Conservation (phyloP, 768 basidiomycete genomes). For the Rhodotorula sphaerocarpa region DNA sequence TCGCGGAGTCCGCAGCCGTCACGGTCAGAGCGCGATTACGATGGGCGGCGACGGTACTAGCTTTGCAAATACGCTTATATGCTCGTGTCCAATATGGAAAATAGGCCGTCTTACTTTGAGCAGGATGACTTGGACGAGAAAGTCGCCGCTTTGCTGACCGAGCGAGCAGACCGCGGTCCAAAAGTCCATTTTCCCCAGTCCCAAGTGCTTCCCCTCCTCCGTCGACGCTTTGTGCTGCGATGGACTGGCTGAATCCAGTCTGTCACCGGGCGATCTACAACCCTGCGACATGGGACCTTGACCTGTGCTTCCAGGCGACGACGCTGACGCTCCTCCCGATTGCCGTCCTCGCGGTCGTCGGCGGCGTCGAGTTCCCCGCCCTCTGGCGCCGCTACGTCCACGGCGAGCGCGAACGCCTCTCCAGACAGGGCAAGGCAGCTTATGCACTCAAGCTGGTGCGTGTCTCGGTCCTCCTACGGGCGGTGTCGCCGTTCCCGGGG, state of each 20-base stretch:
- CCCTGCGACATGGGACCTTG: neutral
- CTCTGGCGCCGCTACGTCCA: conserved; percentile 17
- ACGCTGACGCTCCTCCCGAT: conserved; percentile 6
- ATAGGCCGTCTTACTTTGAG: no score
- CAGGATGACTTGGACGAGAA: no score
- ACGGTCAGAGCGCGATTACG: no score
- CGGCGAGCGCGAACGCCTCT: conserved; percentile 1
- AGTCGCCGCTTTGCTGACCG: no score
- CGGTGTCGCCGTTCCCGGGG: no score
- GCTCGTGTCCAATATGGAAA: no score
- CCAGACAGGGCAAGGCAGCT: conserved; percentile 12
- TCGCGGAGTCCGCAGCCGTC: no score
- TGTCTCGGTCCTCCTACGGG: neutral
- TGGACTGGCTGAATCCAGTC: neutral
- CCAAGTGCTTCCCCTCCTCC: no score
- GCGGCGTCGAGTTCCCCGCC: conserved; percentile 5
- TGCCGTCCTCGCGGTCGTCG: conserved; percentile 9
- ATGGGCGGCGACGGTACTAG: no score
- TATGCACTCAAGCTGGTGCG: conserved; percentile 22
- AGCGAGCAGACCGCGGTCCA: no score
- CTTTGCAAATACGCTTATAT: no score
- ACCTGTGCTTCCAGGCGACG: neutral
- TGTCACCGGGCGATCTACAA: neutral
- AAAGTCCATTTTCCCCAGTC: no score
- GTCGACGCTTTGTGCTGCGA: neutral